Evolutionary conservation across 2,329 filamentous ascomycete species (phyloP).

Genomic region (Paraphaeosphaeria minitans): DNA sequence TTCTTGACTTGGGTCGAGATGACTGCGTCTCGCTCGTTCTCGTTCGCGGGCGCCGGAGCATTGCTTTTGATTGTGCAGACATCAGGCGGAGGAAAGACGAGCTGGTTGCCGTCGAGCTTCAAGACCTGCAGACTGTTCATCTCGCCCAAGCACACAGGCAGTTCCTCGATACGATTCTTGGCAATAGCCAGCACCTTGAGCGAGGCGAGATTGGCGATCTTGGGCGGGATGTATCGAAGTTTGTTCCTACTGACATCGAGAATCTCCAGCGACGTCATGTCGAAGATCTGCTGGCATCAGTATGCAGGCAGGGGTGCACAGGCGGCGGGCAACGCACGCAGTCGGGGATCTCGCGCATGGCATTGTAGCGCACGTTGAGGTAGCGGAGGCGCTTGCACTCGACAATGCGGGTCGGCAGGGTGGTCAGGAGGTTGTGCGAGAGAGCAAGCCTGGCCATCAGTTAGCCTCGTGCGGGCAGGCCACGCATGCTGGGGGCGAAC

Average conservation of each 20-base stretch:
- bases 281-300: constrained; percentile 69
- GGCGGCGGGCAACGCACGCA: constrained; percentile 56
- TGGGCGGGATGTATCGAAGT: constrained; percentile 75
- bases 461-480: constrained; percentile 6
- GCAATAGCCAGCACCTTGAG: constrained; percentile 88
- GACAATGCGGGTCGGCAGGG: constrained; percentile 72
- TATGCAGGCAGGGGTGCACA: constrained; percentile 1
- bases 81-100: constrained; percentile 71
- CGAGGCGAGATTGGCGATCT: constrained; percentile 79
- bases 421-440: constrained; percentile 76
- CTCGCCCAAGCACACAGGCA: constrained; percentile 83
- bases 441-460: constrained; percentile 68
- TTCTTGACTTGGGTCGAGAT: constrained; percentile 66
- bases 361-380: constrained; percentile 79
- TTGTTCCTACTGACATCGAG: constrained; percentile 91
- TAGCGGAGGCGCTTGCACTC: constrained; percentile 80
- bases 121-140: constrained; percentile 89
- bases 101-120: constrained; percentile 86
- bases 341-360: constrained; percentile 69
- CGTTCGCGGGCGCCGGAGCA: constrained; percentile 54
- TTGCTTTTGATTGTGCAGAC: constrained; percentile 50
- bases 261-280: constrained; percentile 85
- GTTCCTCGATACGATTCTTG: constrained; percentile 82
- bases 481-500: constrained; percentile 47
- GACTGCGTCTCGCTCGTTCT: constrained; percentile 64